These are phyloP conservation scores for Coprinopsis cinerea DNA, from an alignment of 768 basidiomycete species.

Conservation along the genomic window DNA sequence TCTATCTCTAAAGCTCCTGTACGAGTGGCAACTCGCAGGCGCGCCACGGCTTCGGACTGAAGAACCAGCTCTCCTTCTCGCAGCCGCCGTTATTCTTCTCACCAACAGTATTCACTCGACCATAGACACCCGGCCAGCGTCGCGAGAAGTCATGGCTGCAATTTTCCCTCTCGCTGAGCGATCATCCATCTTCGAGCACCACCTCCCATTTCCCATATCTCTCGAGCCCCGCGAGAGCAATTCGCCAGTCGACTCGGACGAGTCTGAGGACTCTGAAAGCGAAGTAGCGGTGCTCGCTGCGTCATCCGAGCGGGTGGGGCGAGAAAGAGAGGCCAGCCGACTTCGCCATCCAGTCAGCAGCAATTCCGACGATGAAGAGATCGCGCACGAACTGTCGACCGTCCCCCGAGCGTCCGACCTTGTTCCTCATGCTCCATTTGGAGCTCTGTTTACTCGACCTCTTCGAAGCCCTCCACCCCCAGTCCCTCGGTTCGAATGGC, in stretches of 20 bases:
- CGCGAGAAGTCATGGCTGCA: constrained; percentile 13
- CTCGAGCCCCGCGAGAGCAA: neutral
- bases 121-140: constrained; percentile 13
- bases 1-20: neutral
- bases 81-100: constrained; percentile 13
- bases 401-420: neutral
- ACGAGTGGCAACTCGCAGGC: constrained; percentile 6
- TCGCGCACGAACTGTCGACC: neutral
- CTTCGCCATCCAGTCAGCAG: neutral
- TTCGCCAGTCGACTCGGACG: neutral
- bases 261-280: neutral
- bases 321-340: neutral
- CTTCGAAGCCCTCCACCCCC: neutral
- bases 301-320: too few relatives aligned
- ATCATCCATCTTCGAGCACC: neutral
- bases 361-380: neutral
- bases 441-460: neutral
- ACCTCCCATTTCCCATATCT: constrained; percentile 1
- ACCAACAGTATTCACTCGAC: constrained; percentile 14
- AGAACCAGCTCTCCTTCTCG: constrained; percentile 10
- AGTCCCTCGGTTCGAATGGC: neutral
- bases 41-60: neutral
- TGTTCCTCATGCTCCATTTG: neutral
- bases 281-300: too few relatives aligned
- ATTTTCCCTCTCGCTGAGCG: constrained; percentile 7